Percentiles rank a stretch among this genome's conserved stretches.
Evolutionary conservation across 2,329 filamentous ascomycete genomes (phyloP).

Genomic region (Pochonia chlamydosporia): DNA sequence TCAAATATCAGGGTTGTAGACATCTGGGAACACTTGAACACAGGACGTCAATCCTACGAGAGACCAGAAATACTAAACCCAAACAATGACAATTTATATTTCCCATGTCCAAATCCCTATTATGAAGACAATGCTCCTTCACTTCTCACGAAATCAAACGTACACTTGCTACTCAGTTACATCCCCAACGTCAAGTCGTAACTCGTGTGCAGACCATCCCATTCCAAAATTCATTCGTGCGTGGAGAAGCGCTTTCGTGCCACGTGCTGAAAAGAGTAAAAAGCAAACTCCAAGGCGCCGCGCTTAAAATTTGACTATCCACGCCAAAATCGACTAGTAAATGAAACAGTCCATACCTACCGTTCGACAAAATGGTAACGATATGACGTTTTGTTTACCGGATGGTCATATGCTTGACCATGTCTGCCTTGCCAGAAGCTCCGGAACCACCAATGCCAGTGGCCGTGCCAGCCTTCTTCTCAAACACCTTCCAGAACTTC

Average conservation of each 20-base stretch:
- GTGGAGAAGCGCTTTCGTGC: constrained; percentile 45
- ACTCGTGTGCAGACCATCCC: constrained; percentile 23
- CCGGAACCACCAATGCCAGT: constrained; percentile 60
- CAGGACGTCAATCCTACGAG: too few species aligned
- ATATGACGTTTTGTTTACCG: constrained; percentile 47
- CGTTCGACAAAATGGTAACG: constrained; percentile 24
- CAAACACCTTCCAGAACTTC: constrained; percentile 99
- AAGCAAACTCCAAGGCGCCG: constrained; percentile 42
- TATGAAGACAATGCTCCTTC: neutral
- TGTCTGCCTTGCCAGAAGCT: constrained; percentile 71
- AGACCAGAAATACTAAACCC: neutral
- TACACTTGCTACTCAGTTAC: neutral
- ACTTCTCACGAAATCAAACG: neutral
- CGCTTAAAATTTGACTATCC: constrained; percentile 30
- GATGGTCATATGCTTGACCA: constrained; percentile 94
- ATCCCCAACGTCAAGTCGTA: constrained; percentile 15
- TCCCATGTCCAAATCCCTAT: neutral
- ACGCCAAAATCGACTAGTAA: constrained; percentile 31
- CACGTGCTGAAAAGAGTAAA: constrained; percentile 37
- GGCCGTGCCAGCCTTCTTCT: constrained; percentile 83
- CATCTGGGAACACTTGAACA: too few species aligned
- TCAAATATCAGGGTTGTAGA: too few species aligned
- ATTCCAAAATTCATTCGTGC: constrained; percentile 26
- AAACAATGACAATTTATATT: neutral
- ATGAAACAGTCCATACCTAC: constrained; percentile 42